Base-by-base conservation (phyloP, 805 yeast species). In the Citeromyces matritensis region DNA sequence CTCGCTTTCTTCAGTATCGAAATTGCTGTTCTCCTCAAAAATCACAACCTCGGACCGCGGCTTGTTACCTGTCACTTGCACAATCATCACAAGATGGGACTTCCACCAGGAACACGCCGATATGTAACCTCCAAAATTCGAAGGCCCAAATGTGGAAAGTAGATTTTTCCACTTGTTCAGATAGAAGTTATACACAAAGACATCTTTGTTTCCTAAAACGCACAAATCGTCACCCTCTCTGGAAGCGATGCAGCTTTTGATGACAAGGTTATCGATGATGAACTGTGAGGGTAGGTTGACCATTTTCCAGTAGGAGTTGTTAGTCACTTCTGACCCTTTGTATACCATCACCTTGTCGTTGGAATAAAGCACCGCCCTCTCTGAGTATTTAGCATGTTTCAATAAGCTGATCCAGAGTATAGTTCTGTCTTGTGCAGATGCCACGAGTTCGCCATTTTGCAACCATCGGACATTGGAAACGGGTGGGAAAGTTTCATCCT, bases 141-240 rank as follows among this genome's bases (percentile, higher is more conserved):
- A 15, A 15, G 17, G 6, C n/a, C 17, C 29, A 29, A 67, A 48
- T 17, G 21, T 17, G 21, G 21, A 17, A 17, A 17, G 21, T 17
- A 17, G 6, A 32, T 53, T 44, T 39, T 62, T 66, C 74, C 74
- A 69, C 24, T 53, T 51, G n/a, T 62, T 57, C 1, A 58, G 48
- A 24, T 47, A 37, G 9, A 55, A 33, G 30, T 58, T 51, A 39
- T 60, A 65, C 29, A 65, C 53, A 15, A 63, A 45, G 10, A 68
- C 54, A 14, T 72, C 73, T 15, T 47, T 43, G 14, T 55, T 48
- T 0, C 75, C 76, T 5, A 72, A 63, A 11, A 69, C 49, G 14
- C 73, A 72, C 11, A 66, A 50, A 37, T 52, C 54, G 30, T 59
- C 45, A 8, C 74, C 74, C 38, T 66, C 70, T 15, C 55, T 54